Percentiles rank a stretch among this genome's conserved stretches.
phyloP scores from a whole-genome alignment of 169 alveolate species.

The Eimeria maxima region DNA sequence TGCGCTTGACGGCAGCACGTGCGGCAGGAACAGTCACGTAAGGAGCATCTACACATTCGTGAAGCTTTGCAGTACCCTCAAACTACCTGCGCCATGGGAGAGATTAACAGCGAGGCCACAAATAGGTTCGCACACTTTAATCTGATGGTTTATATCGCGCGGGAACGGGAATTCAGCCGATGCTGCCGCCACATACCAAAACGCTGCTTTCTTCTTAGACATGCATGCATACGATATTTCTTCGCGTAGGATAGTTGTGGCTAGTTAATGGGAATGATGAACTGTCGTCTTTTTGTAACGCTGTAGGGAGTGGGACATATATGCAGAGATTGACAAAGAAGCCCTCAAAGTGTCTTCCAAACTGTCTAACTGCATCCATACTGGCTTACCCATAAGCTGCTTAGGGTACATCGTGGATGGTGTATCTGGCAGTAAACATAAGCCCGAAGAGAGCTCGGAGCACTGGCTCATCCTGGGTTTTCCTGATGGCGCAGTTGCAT shows the following conservation, averaged over 20 bases:
- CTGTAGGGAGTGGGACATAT: constrained; percentile 54
- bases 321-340: not conserved
- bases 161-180: not conserved
- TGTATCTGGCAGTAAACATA: not conserved
- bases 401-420: not conserved
- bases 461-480: not conserved
- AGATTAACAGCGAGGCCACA: not conserved
- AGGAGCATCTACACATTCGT: not conserved
- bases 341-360: not conserved
- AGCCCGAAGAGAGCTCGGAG: not conserved
- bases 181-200: not conserved
- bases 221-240: not conserved
- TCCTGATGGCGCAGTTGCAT: constrained; percentile 54
- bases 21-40: constrained; percentile 58
- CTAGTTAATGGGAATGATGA: not conserved
- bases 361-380: not conserved
- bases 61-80: not conserved
- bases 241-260: not conserved
- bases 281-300: not conserved
- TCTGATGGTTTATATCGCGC: not conserved
- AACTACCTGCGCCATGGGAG: not conserved
- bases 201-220: not conserved
- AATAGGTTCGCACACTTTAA: not conserved
- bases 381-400: constrained; percentile 60
- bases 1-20: constrained; percentile 14